Evolutionary conservation across 2,329 filamentous ascomycete species (phyloP).

Genomic region (Aspergillus sp.): DNA sequence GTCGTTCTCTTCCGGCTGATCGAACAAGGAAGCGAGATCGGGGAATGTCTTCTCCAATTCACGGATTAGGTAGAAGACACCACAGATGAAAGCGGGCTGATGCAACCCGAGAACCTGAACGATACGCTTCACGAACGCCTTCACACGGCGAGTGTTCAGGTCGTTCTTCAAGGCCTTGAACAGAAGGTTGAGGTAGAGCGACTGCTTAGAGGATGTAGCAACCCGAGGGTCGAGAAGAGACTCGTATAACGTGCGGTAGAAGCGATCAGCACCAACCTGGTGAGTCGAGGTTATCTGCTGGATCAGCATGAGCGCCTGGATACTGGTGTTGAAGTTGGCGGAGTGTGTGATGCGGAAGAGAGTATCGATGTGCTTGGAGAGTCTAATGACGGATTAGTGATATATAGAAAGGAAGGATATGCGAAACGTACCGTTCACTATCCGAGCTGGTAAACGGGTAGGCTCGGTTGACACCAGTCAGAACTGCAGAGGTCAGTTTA

Average conservation of each 20-base stretch:
- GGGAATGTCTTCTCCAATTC: conserved; percentile 80
- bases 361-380: conserved; percentile 88
- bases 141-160: conserved; percentile 84
- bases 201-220: conserved; percentile 87
- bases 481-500: conserved; percentile 86
- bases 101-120: conserved; percentile 85
- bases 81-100: conserved; percentile 88
- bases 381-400: conserved; percentile 47
- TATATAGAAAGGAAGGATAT: not conserved
- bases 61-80: conserved; percentile 83
- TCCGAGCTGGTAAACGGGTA: conserved; percentile 88
- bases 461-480: conserved; percentile 93
- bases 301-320: conserved; percentile 91
- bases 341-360: conserved; percentile 96
- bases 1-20: conserved; percentile 76
- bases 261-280: conserved; percentile 80
- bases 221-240: conserved; percentile 89
- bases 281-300: conserved; percentile 85
- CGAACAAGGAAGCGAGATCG: conserved; percentile 74
- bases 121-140: conserved; percentile 93
- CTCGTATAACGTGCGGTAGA: conserved; percentile 94
- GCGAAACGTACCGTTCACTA: conserved; percentile 63
- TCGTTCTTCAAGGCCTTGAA: conserved; percentile 88
- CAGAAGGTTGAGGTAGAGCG: conserved; percentile 89
- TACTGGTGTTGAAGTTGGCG: conserved; percentile 97